phyloP scores from a whole-genome alignment of 192 early-diverging fungal genomes.

The Coemansia javaensis region DNA sequence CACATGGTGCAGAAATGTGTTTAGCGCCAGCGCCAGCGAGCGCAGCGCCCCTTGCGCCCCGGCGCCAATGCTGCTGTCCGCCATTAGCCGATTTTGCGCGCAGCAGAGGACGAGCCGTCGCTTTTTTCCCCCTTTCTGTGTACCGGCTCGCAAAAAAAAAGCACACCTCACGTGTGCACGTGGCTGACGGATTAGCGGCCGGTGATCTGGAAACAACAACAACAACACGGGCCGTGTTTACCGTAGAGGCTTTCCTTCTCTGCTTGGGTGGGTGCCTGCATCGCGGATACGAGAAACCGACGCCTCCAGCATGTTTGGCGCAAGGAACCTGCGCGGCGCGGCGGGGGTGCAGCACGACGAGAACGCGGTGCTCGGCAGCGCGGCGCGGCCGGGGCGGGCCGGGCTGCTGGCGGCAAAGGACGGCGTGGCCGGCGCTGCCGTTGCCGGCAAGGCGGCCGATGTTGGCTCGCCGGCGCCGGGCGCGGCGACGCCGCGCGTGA shows the following conservation, averaged over 20 bases:
- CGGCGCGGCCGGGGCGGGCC: slow-evolving; percentile 17
- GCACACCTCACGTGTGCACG: too few species aligned
- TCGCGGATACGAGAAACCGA: background rate
- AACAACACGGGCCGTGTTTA: too few species aligned
- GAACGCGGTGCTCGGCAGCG: slow-evolving; percentile 24
- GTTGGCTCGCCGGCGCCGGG: slow-evolving; percentile 18
- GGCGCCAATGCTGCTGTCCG: slow-evolving; percentile 8
- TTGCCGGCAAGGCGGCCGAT: background rate
- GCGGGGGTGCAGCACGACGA: slow-evolving; percentile 28
- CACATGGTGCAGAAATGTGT: slow-evolving; percentile 25
- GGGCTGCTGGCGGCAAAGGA: slow-evolving; percentile 16
- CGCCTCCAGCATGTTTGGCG: slow-evolving; percentile 27
- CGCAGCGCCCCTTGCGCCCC: slow-evolving; percentile 36
- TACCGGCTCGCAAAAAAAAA: too few species aligned
- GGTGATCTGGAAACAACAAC: too few species aligned
- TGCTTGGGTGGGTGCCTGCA: too few species aligned
- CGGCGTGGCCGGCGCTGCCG: background rate
- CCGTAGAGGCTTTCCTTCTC: too few species aligned
- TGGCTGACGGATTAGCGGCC: too few species aligned
- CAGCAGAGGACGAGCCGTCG: too few species aligned
- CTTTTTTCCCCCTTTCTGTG: too few species aligned
- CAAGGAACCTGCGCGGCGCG: slow-evolving; percentile 14
- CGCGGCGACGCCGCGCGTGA: slow-evolving; percentile 21
- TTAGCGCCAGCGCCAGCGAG: slow-evolving; percentile 16
- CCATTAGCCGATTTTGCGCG: slow-evolving; percentile 4